phyloP scores from a whole-genome alignment of 345 rosid genomes.

The Odontarrhena argentea region DNA sequence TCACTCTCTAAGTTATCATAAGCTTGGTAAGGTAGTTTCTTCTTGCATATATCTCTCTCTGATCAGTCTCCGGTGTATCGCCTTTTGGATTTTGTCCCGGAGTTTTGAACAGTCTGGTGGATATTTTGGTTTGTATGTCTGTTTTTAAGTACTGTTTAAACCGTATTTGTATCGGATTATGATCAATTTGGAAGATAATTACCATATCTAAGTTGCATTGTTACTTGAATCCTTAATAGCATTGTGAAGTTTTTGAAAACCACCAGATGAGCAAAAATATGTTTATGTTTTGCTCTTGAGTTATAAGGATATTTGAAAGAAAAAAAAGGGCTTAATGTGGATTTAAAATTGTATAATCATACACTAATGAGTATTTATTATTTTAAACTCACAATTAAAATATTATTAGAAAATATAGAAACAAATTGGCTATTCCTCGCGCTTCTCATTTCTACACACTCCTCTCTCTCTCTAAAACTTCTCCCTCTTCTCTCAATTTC shows the following conservation, averaged over 20 bases:
- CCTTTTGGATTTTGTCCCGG: conserved; percentile 8
- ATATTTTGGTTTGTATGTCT: background rate
- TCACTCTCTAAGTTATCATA: conserved; percentile 4
- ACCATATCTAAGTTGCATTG: background rate
- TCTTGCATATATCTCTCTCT: background rate
- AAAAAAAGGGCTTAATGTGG: background rate
- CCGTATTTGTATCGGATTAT: background rate
- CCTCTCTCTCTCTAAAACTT: background rate
- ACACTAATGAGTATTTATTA: no score
- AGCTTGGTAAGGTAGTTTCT: background rate
- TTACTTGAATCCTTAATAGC: background rate
- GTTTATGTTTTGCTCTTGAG: background rate
- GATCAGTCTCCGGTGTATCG: background rate
- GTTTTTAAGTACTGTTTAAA: conserved; percentile 1
- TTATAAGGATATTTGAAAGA: background rate
- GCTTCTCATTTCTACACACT: conserved; percentile 7
- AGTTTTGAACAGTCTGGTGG: background rate
- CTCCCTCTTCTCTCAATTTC: conserved; percentile 4
- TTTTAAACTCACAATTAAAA: background rate
- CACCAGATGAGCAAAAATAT: background rate
- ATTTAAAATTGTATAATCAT: background rate
- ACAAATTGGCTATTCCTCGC: background rate
- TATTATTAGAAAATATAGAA: background rate
- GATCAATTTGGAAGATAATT: background rate
- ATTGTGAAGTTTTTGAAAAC: background rate